Percentiles rank a stretch among this genome's conserved stretches.
Evolutionary conservation across 2,329 filamentous ascomycete genomes (phyloP).

Genomic region (Penicillium griseofulvum): DNA sequence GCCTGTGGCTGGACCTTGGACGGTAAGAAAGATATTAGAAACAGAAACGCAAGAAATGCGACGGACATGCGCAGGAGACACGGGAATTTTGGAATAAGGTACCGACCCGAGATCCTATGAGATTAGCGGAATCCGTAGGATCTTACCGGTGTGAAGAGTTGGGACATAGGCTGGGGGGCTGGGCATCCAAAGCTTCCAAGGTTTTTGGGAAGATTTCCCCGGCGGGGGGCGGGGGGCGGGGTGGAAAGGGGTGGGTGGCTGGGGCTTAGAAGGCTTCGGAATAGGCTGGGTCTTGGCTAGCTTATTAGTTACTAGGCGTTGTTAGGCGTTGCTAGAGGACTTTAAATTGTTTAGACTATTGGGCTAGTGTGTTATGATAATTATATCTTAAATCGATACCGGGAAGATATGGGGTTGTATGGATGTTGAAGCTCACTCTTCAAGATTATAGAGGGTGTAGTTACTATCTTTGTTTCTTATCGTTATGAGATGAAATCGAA

Average conservation of each 20-base stretch:
- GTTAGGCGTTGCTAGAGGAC: too few relatives aligned
- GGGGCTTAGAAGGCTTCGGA: neutral
- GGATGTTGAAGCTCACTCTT: neutral
- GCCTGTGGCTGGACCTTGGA: neutral
- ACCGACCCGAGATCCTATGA: neutral
- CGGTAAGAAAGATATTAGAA: too few relatives aligned
- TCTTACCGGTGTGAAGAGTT: neutral
- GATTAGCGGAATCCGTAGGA: neutral
- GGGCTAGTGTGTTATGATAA: neutral
- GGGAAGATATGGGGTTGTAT: neutral
- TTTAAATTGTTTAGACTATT: neutral
- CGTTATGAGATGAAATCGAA: neutral
- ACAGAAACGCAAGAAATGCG: neutral
- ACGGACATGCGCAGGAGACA: too few relatives aligned
- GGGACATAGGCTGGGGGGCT: neutral
- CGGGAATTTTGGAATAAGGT: neutral
- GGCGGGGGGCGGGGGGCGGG: too few relatives aligned
- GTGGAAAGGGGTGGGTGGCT: too few relatives aligned
- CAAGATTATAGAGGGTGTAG: neutral
- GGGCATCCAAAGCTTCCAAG: too few relatives aligned
- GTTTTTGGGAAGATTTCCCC: too few relatives aligned
- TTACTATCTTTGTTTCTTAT: neutral
- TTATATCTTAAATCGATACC: neutral
- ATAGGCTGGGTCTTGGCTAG: neutral
- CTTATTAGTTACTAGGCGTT: neutral